These are phyloP conservation scores for Eucalyptus camaldulensis DNA, from an alignment of 345 rosid species.

Conservation along the genomic window DNA sequence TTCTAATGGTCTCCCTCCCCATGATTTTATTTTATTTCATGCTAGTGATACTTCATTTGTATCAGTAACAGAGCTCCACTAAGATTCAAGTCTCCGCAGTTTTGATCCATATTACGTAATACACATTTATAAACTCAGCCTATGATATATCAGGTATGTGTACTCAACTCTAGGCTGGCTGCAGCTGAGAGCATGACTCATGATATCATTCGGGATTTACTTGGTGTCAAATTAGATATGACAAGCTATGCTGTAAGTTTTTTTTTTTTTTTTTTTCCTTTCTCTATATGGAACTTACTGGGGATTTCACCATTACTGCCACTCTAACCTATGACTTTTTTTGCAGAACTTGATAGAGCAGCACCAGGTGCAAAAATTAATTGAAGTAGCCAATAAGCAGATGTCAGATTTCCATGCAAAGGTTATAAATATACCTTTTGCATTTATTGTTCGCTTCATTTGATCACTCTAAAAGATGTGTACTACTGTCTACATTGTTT, in stretches of 20 bases:
- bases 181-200: conserved; percentile 97
- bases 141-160: conserved; percentile 41
- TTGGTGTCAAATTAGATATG: conserved; percentile 80
- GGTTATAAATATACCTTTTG: conserved; percentile 12
- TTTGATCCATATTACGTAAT: background rate
- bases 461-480: background rate
- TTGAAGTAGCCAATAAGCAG: conserved; percentile 60
- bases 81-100: background rate
- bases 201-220: conserved; percentile 89
- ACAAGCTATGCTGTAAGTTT: conserved; percentile 77
- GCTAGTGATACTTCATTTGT: background rate
- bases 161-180: conserved; percentile 70
- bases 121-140: background rate
- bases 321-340: background rate
- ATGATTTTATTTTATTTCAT: background rate
- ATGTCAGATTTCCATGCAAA: conserved; percentile 51
- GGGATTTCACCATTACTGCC: background rate
- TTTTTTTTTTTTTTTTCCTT: background rate
- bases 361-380: conserved; percentile 52
- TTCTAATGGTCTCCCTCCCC: background rate
- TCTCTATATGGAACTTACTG: background rate
- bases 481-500: background rate
- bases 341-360: conserved; percentile 71
- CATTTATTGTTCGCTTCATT: background rate
- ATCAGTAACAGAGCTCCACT: background rate